Conservation (phyloP, 805 yeast genomes). For the Candida coquimbonensis region DNA sequence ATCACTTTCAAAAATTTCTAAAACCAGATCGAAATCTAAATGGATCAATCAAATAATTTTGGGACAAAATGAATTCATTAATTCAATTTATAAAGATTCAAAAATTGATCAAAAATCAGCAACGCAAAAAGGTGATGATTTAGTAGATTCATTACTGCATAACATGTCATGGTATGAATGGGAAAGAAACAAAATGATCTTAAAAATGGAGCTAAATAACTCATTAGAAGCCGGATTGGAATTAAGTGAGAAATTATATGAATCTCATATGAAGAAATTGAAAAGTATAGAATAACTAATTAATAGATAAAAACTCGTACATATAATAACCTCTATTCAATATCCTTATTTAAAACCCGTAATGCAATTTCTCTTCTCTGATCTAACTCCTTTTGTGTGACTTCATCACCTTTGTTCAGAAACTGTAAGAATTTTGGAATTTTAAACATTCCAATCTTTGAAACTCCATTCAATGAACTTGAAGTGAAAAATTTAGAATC, state of each 20-base stretch:
- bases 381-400: constrained; percentile 22
- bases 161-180: constrained; percentile 20
- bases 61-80: neutral
- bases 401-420: neutral
- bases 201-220: constrained; percentile 15
- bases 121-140: constrained; percentile 20
- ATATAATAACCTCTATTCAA: neutral
- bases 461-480: constrained; percentile 35
- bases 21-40: constrained; percentile 8
- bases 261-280: constrained; percentile 7
- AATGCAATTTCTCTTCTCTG: constrained; percentile 35
- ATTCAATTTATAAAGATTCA: neutral
- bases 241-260: constrained; percentile 13
- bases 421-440: neutral
- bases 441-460: constrained; percentile 25
- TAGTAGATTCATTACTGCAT: constrained; percentile 20
- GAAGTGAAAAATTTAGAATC: constrained; percentile 33
- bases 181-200: constrained; percentile 20
- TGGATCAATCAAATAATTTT: constrained; percentile 16
- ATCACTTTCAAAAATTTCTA: neutral
- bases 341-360: constrained; percentile 4
- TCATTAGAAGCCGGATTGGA: constrained; percentile 13
- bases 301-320: no score
- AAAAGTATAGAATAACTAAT: neutral
- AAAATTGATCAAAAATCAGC: constrained; percentile 1